Base-by-base conservation (phyloP, 345 rosid genomes). In the Eucalyptus microcorys region DNA sequence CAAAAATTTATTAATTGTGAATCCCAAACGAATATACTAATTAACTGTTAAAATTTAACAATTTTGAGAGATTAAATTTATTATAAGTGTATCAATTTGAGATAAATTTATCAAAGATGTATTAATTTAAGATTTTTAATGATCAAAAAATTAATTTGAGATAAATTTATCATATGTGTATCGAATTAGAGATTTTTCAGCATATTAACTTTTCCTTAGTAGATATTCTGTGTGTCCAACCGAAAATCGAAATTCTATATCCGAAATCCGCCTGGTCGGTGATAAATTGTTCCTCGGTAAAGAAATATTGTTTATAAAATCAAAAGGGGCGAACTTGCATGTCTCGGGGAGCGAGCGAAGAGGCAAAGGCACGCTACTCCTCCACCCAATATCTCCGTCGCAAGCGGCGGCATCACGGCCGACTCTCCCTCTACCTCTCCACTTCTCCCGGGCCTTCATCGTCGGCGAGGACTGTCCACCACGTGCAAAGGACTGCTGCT, bases 71-170 rank as follows among this genome's bases (percentile, higher is more conserved):
- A 52, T 0, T 52, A 21, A 3, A 52, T 21, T 50, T 50, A 0
- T 50, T 50, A 50, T 50, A 0, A 50, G 1, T 7, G 1, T 19
- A 52, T 0, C 0, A 0, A 1, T 52, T 52, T 52, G 2, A 52
- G 0, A 21, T 52, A 52, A 52, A 52, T 8, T 52, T 52, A 52
- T 52, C 0, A 52, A 52, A 52, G 0, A 52, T 52, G 10, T 1
- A 50, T 52, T 0, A 1, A 19, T 52, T 52, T 19, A 52, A 1
- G 8, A 3, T 52, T 7, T 52, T 52, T 19, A 52, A 52, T 52
- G 0, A 52, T 52, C 2, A 52, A 19, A 50, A 52, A 19, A 19
- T 19, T 52, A 19, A 52, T 52, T 19, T 52, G 0, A 1, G 0
- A 3, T 52, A 52, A 52, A 52, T 52, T 19, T 52, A 7, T 52